Evolutionary conservation across 1,284 basidiomycete genomes (phyloP), one percentile per base, ranked within the genome.

Genomic region (Malassezia nana): DNA sequence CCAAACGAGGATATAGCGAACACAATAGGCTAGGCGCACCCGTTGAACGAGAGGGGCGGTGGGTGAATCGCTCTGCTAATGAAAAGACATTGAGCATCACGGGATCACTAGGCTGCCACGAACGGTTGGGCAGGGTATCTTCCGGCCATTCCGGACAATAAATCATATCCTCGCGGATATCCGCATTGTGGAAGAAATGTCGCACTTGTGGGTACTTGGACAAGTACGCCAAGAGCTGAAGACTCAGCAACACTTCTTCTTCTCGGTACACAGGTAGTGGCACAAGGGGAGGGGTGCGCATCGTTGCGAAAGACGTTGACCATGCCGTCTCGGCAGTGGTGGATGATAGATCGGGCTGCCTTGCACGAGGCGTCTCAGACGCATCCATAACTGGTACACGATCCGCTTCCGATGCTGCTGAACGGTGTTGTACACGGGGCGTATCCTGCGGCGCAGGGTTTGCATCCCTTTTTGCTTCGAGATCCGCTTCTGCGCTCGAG

Each of bases 141-240:
- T 56, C 54, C 4, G 48, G 54, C 54, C 54, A 56, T 6, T 67
- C 57, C 8, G 66, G 58, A 7, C 62, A 65, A 47, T 63, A 58
- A 24, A 69, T 50, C 35, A 59, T 59, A 6, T 57, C 43, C 8
- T 52, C 53, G 12, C 59, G 59, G 24, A 69, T 58, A 39, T 72
- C 66, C 22, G 67, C 59, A 24, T 64, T 63, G 75, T 96, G 95
- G 74, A 98, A 96, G 6, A 90, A 87, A 62, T 90, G 84, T n/a
- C 92, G 80, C 3, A 98, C 91, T 75, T 98, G 92, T 0, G 92
- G 89, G 73, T 98, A 98, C 75, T 98, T 98, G 77, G 87, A 90
- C 20, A 98, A 79, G 69, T 98, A 98, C 6, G 94, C 94, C 0
- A 98, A 79, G 1, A 98, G 81, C 75, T 98, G 92, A 13, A 98